Base-by-base conservation (phyloP, 2,329 filamentous ascomycete species). In the Colletotrichum sidae region DNA sequence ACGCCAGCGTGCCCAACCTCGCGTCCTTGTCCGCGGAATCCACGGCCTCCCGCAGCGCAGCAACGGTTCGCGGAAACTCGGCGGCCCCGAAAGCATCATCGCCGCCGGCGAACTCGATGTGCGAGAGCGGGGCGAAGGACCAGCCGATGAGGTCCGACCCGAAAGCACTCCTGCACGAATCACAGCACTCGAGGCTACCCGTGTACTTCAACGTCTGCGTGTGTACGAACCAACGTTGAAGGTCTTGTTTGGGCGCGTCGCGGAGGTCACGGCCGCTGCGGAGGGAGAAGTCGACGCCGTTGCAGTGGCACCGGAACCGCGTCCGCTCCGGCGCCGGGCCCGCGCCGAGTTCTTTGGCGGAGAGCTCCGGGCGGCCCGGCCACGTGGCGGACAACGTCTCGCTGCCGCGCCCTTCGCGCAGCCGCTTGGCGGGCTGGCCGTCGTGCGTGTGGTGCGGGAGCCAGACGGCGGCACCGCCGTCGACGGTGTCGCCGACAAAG, bases 381-480 rank as follows among this genome's bases (percentile, higher is more conserved):
- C 79, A 81, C 8, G 74, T 67, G 0, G 62, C 39, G 2, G 73
- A 64, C 0, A 83, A 25, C 44, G 73, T 74, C 38, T 72, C 72
- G 46, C 44, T n/a, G 44, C 44, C 15, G n/a, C 65, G 52, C 2
- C 55, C 45, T 0, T 69, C 73, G 10, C 58, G 67, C 78, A 76
- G 80, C 0, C 72, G 62, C 8, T 68, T 69, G 1, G 71, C 57
- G 4, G 38, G 61, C 8, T 39, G 54, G 0, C 74, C 76, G 47
- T 77, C 72, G 1, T 68, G 58, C 0, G 72, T 56, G 7, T 74
- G 68, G 33, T n/a, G 6, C 10, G 74, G 75, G 5, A 86, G 69
- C 83, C 83, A 87, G 1, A 77, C 70, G 2, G 78, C 78, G 1
- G 83, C 78, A 0, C 86, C 85, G 2, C 85, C 85, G 69, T 88